These are phyloP conservation scores for Pholiota adiposa DNA, from an alignment of 1,284 basidiomycete species.

Conservation along the genomic window DNA sequence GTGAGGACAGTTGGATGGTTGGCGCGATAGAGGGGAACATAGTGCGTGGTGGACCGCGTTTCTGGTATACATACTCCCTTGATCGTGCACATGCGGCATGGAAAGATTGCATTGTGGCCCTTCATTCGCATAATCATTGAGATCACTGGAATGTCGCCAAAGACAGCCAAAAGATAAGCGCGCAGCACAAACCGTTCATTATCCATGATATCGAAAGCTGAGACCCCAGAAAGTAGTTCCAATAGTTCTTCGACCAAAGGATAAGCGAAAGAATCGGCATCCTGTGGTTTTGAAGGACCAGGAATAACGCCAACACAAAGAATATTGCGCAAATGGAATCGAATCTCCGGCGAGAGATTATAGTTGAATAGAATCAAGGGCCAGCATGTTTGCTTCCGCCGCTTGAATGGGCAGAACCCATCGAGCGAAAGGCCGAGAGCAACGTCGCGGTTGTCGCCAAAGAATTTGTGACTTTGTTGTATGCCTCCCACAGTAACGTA, in stretches of 20 bases:
- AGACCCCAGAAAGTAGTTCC: conserved; percentile 37
- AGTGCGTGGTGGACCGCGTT: conserved; percentile 24
- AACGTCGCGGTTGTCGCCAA: conserved; percentile 23
- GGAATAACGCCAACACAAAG: conserved; percentile 44
- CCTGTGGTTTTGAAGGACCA: conserved; percentile 43
- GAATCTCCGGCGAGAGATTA: conserved; percentile 41
- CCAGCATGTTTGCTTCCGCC: conserved; percentile 42
- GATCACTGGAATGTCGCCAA: conserved; percentile 51
- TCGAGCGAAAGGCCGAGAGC: conserved; percentile 37
- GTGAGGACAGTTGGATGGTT: neutral
- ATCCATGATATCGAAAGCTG: conserved; percentile 33
- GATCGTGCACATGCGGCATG: conserved; percentile 49
- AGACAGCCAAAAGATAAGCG: conserved; percentile 43
- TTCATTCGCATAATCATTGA: conserved; percentile 49
- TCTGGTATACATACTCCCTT: conserved; percentile 26
- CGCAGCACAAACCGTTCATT: conserved; percentile 34
- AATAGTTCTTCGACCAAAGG: conserved; percentile 41
- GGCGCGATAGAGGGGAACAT: conserved; percentile 37
- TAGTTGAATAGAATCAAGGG: conserved; percentile 45
- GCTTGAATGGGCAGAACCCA: conserved; percentile 52
- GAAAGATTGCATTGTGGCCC: conserved; percentile 46
- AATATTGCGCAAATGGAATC: conserved; percentile 35
- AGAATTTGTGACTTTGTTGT: neutral
- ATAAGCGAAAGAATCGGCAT: conserved; percentile 43
- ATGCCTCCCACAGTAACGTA: neutral